These are phyloP conservation scores for Acanthamoeba royreba DNA, from an alignment of 208 protist genomes.

Conservation along the genomic window DNA sequence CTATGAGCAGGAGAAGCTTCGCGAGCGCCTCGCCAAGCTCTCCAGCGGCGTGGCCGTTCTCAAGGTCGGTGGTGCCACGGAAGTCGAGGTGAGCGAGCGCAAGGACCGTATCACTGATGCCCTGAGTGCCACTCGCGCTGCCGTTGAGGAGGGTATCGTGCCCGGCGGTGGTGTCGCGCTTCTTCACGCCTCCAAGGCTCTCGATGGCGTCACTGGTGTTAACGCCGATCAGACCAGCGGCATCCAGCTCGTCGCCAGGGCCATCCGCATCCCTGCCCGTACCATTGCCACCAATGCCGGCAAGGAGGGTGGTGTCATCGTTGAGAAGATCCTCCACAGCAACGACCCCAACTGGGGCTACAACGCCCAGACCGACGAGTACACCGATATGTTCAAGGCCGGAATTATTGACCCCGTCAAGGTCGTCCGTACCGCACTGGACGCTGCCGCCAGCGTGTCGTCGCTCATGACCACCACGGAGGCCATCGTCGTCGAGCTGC, in stretches of 20 bases:
- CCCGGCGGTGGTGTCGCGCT: slow-evolving; percentile 96
- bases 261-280: slow-evolving; percentile 84
- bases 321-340: slow-evolving; percentile 88
- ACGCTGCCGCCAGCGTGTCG: slow-evolving; percentile 94
- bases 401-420: slow-evolving; percentile 99
- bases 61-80: slow-evolving; percentile 95
- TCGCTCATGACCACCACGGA: slow-evolving; percentile 98
- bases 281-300: slow-evolving; percentile 97
- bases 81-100: slow-evolving; percentile 99
- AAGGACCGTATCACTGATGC: slow-evolving; percentile 99
- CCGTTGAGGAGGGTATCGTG: slow-evolving; percentile 98
- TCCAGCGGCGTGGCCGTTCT: slow-evolving; percentile 95
- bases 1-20: slow-evolving; percentile 96
- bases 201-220: slow-evolving; percentile 85
- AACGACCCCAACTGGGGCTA: slow-evolving; percentile 87
- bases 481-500: slow-evolving; percentile 85
- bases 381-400: slow-evolving; percentile 96
- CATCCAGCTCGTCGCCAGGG: slow-evolving; percentile 93
- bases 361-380: slow-evolving; percentile 91
- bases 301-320: slow-evolving; percentile 95
- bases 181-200: slow-evolving; percentile 86
- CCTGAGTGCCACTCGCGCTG: slow-evolving; percentile 97
- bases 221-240: slow-evolving; percentile 94
- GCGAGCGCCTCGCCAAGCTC: slow-evolving; percentile 97
- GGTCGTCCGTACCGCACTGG: slow-evolving; percentile 96